A percentile compares a stretch with the other conserved stretches of the same genome.
Evolutionary conservation across 768 basidiomycete genomes (phyloP).

Genomic region (Hemileccinum rubropunctum): DNA sequence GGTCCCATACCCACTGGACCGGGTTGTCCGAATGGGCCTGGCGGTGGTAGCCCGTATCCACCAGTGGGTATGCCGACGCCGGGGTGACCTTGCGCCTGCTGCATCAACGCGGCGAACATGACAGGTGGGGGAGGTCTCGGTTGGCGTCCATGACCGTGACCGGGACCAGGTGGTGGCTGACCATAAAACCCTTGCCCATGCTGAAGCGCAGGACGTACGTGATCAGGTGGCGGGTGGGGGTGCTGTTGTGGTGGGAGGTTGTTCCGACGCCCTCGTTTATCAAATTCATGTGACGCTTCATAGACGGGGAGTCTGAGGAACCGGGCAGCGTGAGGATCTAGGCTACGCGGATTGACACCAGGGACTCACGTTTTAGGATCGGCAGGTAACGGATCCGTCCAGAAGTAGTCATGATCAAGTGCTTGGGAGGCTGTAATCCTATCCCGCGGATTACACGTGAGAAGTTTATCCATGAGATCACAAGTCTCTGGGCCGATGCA

Average conservation of each 20-base stretch:
- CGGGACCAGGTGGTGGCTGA: constrained; percentile 32
- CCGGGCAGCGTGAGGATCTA: background rate
- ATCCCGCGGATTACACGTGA: constrained; percentile 79
- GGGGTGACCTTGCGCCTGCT: constrained; percentile 15
- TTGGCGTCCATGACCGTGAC: constrained; percentile 30
- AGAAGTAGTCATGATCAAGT: constrained; percentile 92
- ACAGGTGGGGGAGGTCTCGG: constrained; percentile 28
- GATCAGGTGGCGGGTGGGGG: constrained; percentile 28
- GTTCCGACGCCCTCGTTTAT: constrained; percentile 65
- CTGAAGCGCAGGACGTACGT: constrained; percentile 34
- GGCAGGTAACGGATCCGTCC: constrained; percentile 84
- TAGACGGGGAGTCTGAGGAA: constrained; percentile 62
- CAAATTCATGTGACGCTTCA: constrained; percentile 82
- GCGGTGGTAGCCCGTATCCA: constrained; percentile 15
- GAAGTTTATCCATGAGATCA: constrained; percentile 78
- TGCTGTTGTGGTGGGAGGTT: constrained; percentile 27
- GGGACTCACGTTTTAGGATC: constrained; percentile 71
- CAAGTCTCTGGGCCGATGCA: constrained; percentile 73
- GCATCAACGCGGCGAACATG: constrained; percentile 32
- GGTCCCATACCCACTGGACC: constrained; percentile 5
- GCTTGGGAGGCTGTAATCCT: constrained; percentile 85
- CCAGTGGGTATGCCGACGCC: constrained; percentile 6
- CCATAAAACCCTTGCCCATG: constrained; percentile 28
- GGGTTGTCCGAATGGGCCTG: constrained; percentile 11
- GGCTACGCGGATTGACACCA: background rate